Base-by-base conservation (phyloP, 73 alveolate species). In the Paramecium biaurelia region DNA sequence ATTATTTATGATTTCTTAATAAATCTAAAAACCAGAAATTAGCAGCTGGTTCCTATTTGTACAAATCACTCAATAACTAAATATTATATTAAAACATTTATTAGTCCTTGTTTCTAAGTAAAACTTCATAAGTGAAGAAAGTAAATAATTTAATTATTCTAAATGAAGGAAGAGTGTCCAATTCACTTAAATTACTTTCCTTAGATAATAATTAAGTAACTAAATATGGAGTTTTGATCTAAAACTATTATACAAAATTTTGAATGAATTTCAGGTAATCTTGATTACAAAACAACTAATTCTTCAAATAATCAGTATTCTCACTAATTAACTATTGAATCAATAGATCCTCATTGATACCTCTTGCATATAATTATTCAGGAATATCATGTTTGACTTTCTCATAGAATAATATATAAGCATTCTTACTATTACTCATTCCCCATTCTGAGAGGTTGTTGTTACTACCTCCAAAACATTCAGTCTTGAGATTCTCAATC, bases 381-480 rank as follows among this genome's bases (percentile, higher is more conserved):
- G 41, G 49, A 63, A 63, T 63, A 14, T 63, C 47, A 63, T 32
- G 45, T 14, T 74, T 74, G 7, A 74, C 87, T 15, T 41, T 74
- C 67, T 74, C 87, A 74, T 74, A 74, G 38, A 74, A 74, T 37
- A 74, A 74, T 1, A 74, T 34, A 37, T 74, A 74, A 11, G 87
- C 87, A 74, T 74, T 74, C 38, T 74, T 74, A 37, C 67, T 37
- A 37, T 74, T 74, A 37, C n/a, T 28, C 37, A 41, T 35, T n/a
- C 59, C 87, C 87, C 87, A 74, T 11, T 74, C 87, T 23, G 84
- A 30, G 3, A 63, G 84, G 12, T 63, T 63, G 10, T 32, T 63
- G 6, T 32, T 63, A n/a, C 49, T 49, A 0, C 94, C 94, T 42
- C 94, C 94, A 72, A 70, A 89, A 45, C 94, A 89, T 70, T 89